These are phyloP conservation scores for Pseudocercospora crystallina DNA, from an alignment of 2,329 filamentous ascomycete species.

Conservation along the genomic window DNA sequence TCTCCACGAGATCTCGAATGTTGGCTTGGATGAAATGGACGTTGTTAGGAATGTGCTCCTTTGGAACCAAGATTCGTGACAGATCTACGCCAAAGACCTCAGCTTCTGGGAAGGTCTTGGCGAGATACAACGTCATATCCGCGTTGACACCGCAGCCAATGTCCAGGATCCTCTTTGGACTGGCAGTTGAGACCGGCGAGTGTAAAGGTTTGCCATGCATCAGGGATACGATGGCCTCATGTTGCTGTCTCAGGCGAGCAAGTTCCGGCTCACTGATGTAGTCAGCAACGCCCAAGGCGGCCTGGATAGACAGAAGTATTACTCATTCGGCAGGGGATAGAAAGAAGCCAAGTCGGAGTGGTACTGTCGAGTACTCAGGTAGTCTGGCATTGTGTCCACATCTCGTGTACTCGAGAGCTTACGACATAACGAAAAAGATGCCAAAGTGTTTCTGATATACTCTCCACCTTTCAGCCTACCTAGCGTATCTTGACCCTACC, in stretches of 20 bases:
- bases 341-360: conserved; percentile 27
- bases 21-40: conserved; percentile 14
- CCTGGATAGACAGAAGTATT: background rate
- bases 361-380: conserved; percentile 38
- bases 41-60: conserved; percentile 3
- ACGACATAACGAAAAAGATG: too few relatives aligned
- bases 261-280: conserved; percentile 4
- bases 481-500: too few relatives aligned
- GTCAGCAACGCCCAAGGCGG: background rate
- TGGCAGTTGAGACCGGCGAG: background rate
- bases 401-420: too few relatives aligned
- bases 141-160: conserved; percentile 45
- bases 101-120: conserved; percentile 20
- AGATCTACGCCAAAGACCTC: conserved; percentile 16
- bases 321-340: conserved; percentile 41
- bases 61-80: background rate
- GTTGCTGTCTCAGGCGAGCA: conserved; percentile 9
- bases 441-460: too few relatives aligned
- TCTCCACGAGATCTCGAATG: conserved; percentile 5
- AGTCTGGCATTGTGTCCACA: background rate
- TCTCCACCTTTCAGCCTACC: too few relatives aligned
- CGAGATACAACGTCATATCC: conserved; percentile 14
- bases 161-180: conserved; percentile 21
- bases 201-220: conserved; percentile 9
- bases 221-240: conserved; percentile 10